Base-by-base conservation (phyloP, 768 basidiomycete genomes). In the Suillus weaverae region DNA sequence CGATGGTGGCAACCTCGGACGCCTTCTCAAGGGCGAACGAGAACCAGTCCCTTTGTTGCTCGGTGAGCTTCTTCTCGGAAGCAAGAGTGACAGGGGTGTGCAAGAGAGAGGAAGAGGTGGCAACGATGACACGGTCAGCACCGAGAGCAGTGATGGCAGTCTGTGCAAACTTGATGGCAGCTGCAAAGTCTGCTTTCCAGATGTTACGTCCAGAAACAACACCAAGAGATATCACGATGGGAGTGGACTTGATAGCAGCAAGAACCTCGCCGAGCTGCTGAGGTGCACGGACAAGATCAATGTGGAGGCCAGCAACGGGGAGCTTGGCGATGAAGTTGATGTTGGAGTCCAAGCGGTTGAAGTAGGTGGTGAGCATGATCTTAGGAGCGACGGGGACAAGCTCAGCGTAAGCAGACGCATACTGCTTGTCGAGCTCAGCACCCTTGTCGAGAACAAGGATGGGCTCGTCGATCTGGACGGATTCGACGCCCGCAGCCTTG, bases 11-110 rank as follows among this genome's bases (percentile, higher is more conserved):
- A 72, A 99, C 95, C 79, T 99, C 97, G 51, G 80, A 80, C 36
- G 91, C 92, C 84, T 99, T 99, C 85, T 99, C 97, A 66, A 92
- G 82, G 61, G 97, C 97, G 78, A 99, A 99, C 7, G 97, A 93
- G 82, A 99, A 94, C 97, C 97, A 99, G 74, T 97, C 95, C 81
- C 89, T 92, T 78, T 95, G 92, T 77, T 97, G 86, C 22, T 83
- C 75, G 39, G 92, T 91, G 72, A 99, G 84, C 81, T 95, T 93
- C 70, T 85, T 93, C 85, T 99, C 97, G 36, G 89, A 90, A 54
- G 89, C 89, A 76, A 99, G 87, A 60, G 96, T 96, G 76, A 99
- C 96, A 41, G 97, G 97, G 51, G 92, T 98, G 85, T 99, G 97
- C 70, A 99, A 88, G 72, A 99, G 93, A 62, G 97, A 99, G 33